Conservation (phyloP, 805 yeast genomes). For the Cyberlindnera lachancei region DNA sequence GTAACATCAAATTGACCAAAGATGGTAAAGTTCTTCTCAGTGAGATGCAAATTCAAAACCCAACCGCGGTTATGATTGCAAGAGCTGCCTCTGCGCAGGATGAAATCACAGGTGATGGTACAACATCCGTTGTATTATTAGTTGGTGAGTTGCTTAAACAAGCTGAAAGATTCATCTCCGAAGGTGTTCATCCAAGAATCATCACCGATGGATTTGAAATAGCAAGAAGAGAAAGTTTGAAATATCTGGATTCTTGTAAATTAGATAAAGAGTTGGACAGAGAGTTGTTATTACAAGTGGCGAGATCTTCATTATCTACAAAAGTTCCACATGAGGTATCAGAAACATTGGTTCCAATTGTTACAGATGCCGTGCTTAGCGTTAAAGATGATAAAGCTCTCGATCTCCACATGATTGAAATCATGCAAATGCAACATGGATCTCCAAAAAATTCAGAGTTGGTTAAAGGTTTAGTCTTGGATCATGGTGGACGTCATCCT, state of each 20-base stretch:
- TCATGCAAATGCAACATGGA: slow-evolving; percentile 96
- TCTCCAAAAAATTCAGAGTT: slow-evolving; percentile 77
- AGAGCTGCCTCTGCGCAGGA: slow-evolving; percentile 98
- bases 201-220: slow-evolving; percentile 91
- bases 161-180: slow-evolving; percentile 84
- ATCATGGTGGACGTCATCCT: slow-evolving; percentile 98
- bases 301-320: slow-evolving; percentile 81
- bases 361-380: slow-evolving; percentile 89
- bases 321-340: slow-evolving; percentile 74
- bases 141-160: slow-evolving; percentile 94
- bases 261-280: slow-evolving; percentile 54
- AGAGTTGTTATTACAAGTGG: slow-evolving; percentile 85
- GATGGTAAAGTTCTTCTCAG: slow-evolving; percentile 91
- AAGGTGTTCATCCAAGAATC: slow-evolving; percentile 94
- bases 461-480: slow-evolving; percentile 84
- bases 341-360: slow-evolving; percentile 83
- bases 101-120: slow-evolving; percentile 99
- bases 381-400: slow-evolving; percentile 53
- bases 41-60: slow-evolving; percentile 95
- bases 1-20: slow-evolving; percentile 89
- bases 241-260: slow-evolving; percentile 63
- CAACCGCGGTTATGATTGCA: slow-evolving; percentile 87
- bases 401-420: slow-evolving; percentile 95
- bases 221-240: slow-evolving; percentile 71
- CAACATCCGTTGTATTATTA: slow-evolving; percentile 87